Evolutionary conservation across 2,329 filamentous ascomycete species (phyloP), one percentile per base, ranked within the genome.

Genomic region (Ophiocordyceps camponoti-rufipedis): DNA sequence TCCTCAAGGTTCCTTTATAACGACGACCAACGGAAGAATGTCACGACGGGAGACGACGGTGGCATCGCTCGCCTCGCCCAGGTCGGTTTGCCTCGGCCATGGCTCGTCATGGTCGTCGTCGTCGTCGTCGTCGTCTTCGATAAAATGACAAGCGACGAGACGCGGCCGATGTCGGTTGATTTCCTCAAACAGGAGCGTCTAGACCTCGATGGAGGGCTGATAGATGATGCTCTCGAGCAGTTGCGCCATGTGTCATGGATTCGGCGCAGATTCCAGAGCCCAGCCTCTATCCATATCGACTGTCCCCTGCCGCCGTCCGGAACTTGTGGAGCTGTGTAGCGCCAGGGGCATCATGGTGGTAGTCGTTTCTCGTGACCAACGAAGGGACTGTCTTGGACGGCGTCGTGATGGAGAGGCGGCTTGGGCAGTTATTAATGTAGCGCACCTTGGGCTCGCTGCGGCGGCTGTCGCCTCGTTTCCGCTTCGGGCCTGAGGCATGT

Each of bases 401-500:
- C n/a, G n/a, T 33, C 28, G 8, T 33, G 28, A 16, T 11, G 12
- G 29, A 19, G 10, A 31, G 18, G 14, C 23, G 18, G 23, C 12
- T 46, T 46, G 40, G 44, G 44, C 44, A 39, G 38, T 23, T 39
- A 42, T 43, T 31, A 23, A 19, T 18, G 42, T 23, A 42, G 41
- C 41, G 40, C 23, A 23, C 23, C 23, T 23, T 23, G 23, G 23
- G 23, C 23, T 23, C 23, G 33, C 41, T 50, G 49, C 50, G 45
- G 45, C 48, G 45, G 49, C 45, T 46, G 49, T 48, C 51, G 50
- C 48, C 44, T 48, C 46, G 52, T 58, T 59, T 53, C 57, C 57
- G 19, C 28, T 55, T 59, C 52, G 44, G 52, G 57, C 44, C 47
- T 55, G 49, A 52, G 48, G 53, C 47, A 57, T 52, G 54, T 50